These are phyloP conservation scores for Candida takata DNA, from an alignment of 805 yeast species.

Conservation along the genomic window DNA sequence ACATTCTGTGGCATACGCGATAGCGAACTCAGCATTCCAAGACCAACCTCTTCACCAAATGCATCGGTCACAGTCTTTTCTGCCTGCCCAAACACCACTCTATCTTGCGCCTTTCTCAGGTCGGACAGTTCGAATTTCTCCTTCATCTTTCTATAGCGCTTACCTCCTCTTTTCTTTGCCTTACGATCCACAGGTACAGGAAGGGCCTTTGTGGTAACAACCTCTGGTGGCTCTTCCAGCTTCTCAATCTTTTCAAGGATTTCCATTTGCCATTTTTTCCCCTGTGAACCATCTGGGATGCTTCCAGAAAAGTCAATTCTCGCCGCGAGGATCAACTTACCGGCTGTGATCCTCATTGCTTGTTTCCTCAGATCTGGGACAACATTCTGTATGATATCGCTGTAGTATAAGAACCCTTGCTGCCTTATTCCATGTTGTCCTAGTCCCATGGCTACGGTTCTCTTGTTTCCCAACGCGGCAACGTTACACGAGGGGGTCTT, in stretches of 20 bases:
- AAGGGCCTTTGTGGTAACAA: slow-evolving; percentile 50
- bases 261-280: slow-evolving; percentile 53
- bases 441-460: slow-evolving; percentile 31
- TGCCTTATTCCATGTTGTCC: slow-evolving; percentile 46
- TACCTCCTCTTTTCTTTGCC: slow-evolving; percentile 83
- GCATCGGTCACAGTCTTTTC: slow-evolving; percentile 58
- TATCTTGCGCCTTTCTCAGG: slow-evolving; percentile 73
- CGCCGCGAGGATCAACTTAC: slow-evolving; percentile 75
- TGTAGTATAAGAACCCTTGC: slow-evolving; percentile 61
- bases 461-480: slow-evolving; percentile 63
- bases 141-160: slow-evolving; percentile 69
- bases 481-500: slow-evolving; percentile 77
- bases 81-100: slow-evolving; percentile 72
- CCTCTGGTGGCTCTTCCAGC: slow-evolving; percentile 70
- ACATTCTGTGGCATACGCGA: slow-evolving; percentile 28
- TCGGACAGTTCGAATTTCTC: slow-evolving; percentile 79
- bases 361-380: slow-evolving; percentile 55
- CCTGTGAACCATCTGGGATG: slow-evolving; percentile 43
- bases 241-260: slow-evolving; percentile 60
- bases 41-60: slow-evolving; percentile 75
- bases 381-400: slow-evolving; percentile 51
- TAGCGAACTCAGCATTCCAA: slow-evolving; percentile 52
- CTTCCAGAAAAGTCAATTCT: slow-evolving; percentile 58
- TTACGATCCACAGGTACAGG: slow-evolving; percentile 65
- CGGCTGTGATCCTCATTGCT: slow-evolving; percentile 73